Base-by-base conservation (phyloP, 2,329 filamentous ascomycete genomes). In the Zasmidium angulare region DNA sequence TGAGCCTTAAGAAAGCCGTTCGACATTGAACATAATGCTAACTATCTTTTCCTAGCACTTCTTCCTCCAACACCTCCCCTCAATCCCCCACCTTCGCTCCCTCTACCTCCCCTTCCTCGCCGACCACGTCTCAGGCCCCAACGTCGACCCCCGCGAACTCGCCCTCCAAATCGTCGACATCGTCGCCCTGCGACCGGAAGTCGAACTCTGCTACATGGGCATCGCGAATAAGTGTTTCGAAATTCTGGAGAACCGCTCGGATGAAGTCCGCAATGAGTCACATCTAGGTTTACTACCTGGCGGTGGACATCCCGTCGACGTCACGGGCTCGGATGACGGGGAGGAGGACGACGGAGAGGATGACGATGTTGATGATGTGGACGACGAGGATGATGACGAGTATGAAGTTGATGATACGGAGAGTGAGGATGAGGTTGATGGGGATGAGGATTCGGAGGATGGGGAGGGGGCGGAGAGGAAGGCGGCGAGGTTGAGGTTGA, bases 181-280 rank as follows among this genome's bases (percentile, higher is more conserved):
- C 49, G 86, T 93, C 55, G 86, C 88, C 12, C 79, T 95, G 17
- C 83, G 89, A 3, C 88, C 89, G 0, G 89, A 93, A 66, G 84
- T 93, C 23, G 86, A 88, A 68, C 80, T 95, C 14, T 90, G 87
- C 73, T 93, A 93, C 69, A 82, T 93, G 66, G 91, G 88, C 19
- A 84, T 95, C 55, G 82, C 82, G n/a, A 79, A 79, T 46, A 93
- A 92, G 73, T 95, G 91, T 74, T 95, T 90, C 69, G 90, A 95
- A 72, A 89, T 95, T 29, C 75, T 92, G 7, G 90, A 95, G 72
- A 82, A 81, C 31, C 77, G 78, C 17, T 74, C 77, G 31, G 68
- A 69, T 2, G 77, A 78, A 46, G 76, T 76, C 14, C 76, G 76
- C 10, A 79, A 81, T n/a, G 80, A 81, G 0, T 78, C 78, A 23